Conservation (phyloP, 768 basidiomycete species). For the Suillus subaureus region DNA sequence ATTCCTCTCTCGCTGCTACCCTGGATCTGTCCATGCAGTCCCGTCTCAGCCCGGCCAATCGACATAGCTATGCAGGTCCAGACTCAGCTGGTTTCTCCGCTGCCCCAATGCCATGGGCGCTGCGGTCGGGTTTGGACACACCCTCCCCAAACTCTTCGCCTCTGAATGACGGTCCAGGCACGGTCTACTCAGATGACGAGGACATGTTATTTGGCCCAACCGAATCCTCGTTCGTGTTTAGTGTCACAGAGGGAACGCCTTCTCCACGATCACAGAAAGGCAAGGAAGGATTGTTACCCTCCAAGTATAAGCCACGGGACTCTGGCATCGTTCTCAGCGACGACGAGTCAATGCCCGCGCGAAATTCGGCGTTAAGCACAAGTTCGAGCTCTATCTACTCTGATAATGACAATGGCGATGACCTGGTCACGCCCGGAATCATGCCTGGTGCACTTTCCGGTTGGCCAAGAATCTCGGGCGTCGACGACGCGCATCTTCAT, state of each 20-base stretch:
- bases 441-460: conserved; percentile 56
- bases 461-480: conserved; percentile 59
- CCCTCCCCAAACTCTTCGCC: conserved; percentile 58
- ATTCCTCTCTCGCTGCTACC: conserved; percentile 11
- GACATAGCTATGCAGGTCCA: conserved; percentile 69
- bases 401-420: conserved; percentile 50
- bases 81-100: conserved; percentile 33
- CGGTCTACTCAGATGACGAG: conserved; percentile 45
- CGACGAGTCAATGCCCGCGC: conserved; percentile 59
- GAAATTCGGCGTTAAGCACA: conserved; percentile 46
- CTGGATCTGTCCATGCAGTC: conserved; percentile 11
- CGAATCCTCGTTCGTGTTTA: conserved; percentile 59
- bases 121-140: conserved; percentile 38
- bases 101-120: conserved; percentile 32
- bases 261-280: conserved; percentile 47
- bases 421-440: conserved; percentile 69
- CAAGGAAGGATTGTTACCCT: conserved; percentile 43
- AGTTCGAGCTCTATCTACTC: conserved; percentile 65
- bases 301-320: conserved; percentile 74
- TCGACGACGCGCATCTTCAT: conserved; percentile 38
- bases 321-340: conserved; percentile 66
- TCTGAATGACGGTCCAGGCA: conserved; percentile 30
- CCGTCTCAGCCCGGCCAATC: conserved; percentile 42
- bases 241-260: conserved; percentile 57
- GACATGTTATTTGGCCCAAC: conserved; percentile 57